Evolutionary conservation across 495 filamentous ascomycete species (phyloP).

Genomic region (Neohortaea acidophila): DNA sequence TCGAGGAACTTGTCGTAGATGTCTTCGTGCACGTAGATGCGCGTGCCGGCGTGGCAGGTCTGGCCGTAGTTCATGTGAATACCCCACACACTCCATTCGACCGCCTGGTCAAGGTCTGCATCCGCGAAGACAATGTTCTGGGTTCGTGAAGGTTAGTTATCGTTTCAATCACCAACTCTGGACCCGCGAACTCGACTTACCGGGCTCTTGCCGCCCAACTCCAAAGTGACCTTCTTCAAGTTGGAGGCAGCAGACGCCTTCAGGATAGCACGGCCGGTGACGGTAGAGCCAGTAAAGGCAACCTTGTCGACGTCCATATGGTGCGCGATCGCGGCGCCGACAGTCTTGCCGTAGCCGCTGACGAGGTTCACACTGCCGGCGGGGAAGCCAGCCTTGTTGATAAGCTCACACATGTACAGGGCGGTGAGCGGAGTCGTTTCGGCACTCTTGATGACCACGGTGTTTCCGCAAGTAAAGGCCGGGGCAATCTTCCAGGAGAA

Average conservation of each 20-base stretch:
- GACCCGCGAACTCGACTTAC: too few relatives aligned
- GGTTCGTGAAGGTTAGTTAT: too few relatives aligned
- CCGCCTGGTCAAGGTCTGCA: constrained; percentile 86
- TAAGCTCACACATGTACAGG: constrained; percentile 59
- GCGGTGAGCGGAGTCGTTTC: constrained; percentile 91
- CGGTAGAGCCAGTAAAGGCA: constrained; percentile 91
- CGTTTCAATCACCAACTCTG: too few relatives aligned
- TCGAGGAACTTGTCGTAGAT: constrained; percentile 91
- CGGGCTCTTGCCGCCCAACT: constrained; percentile 94
- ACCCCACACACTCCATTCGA: constrained; percentile 95
- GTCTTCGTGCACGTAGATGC: constrained; percentile 86
- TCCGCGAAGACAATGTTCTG: constrained; percentile 97
- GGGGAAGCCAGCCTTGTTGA: constrained; percentile 93
- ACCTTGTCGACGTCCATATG: constrained; percentile 99
- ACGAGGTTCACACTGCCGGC: constrained; percentile 90
- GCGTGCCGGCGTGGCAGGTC: constrained; percentile 92
- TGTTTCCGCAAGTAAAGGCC: constrained; percentile 80
- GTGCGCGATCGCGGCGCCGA: constrained; percentile 76
- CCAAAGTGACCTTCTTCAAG: constrained; percentile 97
- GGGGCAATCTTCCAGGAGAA: constrained; percentile 96
- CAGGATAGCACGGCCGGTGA: constrained; percentile 82
- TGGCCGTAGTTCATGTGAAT: constrained; percentile 99
- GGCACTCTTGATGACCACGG: constrained; percentile 79
- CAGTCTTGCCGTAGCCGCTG: constrained; percentile 76
- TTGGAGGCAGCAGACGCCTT: constrained; percentile 90